Base-by-base conservation (phyloP, 2,329 filamentous ascomycete genomes). In the Madurella mycetomatis region DNA sequence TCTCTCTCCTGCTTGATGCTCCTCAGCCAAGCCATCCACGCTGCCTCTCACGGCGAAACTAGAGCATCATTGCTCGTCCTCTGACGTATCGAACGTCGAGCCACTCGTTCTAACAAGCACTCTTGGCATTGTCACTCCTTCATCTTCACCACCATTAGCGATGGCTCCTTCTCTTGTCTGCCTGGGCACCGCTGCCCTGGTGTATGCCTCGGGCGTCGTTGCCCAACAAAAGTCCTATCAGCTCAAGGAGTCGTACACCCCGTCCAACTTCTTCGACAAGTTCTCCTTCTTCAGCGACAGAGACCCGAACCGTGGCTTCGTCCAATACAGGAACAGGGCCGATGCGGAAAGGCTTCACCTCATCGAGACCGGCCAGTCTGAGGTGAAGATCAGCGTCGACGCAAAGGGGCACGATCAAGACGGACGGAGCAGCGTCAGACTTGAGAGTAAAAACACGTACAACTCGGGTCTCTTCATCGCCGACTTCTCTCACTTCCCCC, bases 401-500 rank as follows among this genome's bases (percentile, higher is more conserved):
- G 51, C 63, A 52, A 63, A 52, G 2, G 59, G 63, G 11, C 65
- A 67, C 3, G 61, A 57, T 7, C 43, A 47, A 47, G 53, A 50
- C 7, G 63, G 67, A 41, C 73, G 79, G 17, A 71, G 70, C 58
- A 87, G 84, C 61, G 81, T 91, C 31, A 79, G 87, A 39, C 67
- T 91, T 15, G 79, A 83, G 57, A 87, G 84, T 66, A 83, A 77
- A 54, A 76, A 77, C 47, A 66, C 70, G 7, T 91, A 86, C 72
- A 81, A 76, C 58, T 76, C 83, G 54, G 87, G 85, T 25, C 80
- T 90, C 30, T 79, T 90, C 63, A 81, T 91, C 42, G 75, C 85
- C 43, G 83, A 89, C 65, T 81, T 90, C 60, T 76, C 73, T 13
- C 86, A 90, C 63, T 83, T 91, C 72, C 87, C 87, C 31, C 76